Evolutionary conservation across 2,329 filamentous ascomycete genomes (phyloP), one percentile per base, ranked within the genome.

Genomic region (Colletotrichum noveboracense): DNA sequence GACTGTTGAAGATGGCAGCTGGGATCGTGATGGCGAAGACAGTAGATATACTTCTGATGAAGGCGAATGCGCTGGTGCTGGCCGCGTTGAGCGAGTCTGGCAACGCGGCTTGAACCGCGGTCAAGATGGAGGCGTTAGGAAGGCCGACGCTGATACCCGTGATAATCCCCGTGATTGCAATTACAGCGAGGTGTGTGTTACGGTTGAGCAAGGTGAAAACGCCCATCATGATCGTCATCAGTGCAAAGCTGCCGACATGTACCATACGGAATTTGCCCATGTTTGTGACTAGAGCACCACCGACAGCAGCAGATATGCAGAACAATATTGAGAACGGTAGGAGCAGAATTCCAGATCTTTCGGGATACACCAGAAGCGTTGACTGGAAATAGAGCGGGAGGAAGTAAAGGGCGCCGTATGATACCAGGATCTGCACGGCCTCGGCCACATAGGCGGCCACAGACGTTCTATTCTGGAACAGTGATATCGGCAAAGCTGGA

Each of bases 401-500:
- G 74, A 88, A 88, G 78, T 84, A 86, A 60, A 83, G 79, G 2
- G 81, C 77, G 82, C 85, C 86, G 70, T 82, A 83, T 6, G 87
- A 89, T 6, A 94, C 92, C 78, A 93, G 90, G 64, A 93, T 93
- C 82, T 98, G 95, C 76, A 91, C 89, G 84, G 95, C 95, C 78
- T 92, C 93, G 55, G 94, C 87, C 4, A 86, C 84, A 16, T 96
- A 91, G 3, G 91, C 88, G 9, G 93, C 91, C 30, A 93, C 80
- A 81, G 94, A 96, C 34, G 87, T 89, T 8, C 85, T 81, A 73
- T 88, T 89, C 4, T 79, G 78, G 78, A 90, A 89, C 5, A 90
- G 81, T 6, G 81, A 80, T 0, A 84, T 81, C 0, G 88, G 88
- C 76, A 90, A 85, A 18, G 85, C 84, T 0, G 83, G 80, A 58